Conservation (phyloP, 2,329 filamentous ascomycete species). For the Pseudocercospora eumusae region DNA sequence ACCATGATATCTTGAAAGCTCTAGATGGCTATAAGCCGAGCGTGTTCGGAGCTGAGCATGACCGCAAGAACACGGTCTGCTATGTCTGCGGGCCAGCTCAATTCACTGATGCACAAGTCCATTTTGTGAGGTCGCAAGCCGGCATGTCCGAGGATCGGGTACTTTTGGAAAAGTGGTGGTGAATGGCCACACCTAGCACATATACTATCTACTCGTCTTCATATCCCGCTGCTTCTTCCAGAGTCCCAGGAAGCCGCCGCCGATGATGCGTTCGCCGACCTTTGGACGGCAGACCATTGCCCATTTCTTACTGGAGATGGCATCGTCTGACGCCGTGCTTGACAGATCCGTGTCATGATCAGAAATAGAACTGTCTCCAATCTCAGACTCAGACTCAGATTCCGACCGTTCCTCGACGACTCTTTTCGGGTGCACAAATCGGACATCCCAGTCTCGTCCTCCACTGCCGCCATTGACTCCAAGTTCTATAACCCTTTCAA, state of each 20-base stretch:
- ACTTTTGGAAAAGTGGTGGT: constrained; percentile 57
- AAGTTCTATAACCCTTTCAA: constrained; percentile 64
- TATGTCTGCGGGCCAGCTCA: constrained; percentile 53
- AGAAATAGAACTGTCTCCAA: constrained; percentile 5
- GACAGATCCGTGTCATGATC: not conserved
- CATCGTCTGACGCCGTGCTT: not conserved
- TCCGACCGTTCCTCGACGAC: constrained; percentile 9
- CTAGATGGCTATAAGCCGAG: constrained; percentile 36
- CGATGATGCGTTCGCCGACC: constrained; percentile 42
- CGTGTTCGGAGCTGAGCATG: constrained; percentile 36
- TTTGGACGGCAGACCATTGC: constrained; percentile 44
- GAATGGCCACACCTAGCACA: not conserved
- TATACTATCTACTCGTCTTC: not conserved
- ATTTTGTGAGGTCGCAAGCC: constrained; percentile 42
- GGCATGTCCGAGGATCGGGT: constrained; percentile 45
- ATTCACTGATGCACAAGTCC: constrained; percentile 53
- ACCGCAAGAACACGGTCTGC: constrained; percentile 44
- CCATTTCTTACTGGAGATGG: constrained; percentile 5
- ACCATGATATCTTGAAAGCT: constrained; percentile 44
- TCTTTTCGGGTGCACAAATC: constrained; percentile 48
- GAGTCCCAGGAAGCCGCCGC: constrained; percentile 44
- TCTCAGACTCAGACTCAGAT: not conserved
- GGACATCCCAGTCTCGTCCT: constrained; percentile 66
- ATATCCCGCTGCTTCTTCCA: constrained; percentile 40
- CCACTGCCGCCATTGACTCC: constrained; percentile 51